Evolutionary conservation across 2,329 filamentous ascomycete genomes (phyloP), one percentile per base, ranked within the genome.

Genomic region (Neoscytalidium dimidiatum): DNA sequence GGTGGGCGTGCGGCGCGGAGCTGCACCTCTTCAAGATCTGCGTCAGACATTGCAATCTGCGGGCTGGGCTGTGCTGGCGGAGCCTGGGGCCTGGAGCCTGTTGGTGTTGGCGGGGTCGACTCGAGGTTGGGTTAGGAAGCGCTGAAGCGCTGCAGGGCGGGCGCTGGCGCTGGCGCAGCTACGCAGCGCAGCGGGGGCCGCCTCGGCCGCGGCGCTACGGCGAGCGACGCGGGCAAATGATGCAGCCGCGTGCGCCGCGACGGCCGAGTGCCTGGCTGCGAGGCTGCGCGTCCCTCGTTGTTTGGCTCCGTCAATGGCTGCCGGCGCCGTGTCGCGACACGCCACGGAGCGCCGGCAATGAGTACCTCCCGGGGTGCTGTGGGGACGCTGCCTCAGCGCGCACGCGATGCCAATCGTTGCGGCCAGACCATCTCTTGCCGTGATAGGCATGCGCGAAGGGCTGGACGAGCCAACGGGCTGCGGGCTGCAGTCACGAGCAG

Each of bases 21-120:
- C 72, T 31, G 67, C 70, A 86, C 85, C 78, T 88, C 86, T 75
- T 90, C 88, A 65, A 90, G 80, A 74, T 90, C 88, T 71, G 85
- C 82, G 81, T 90, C 88, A 31, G 85, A 84, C 88, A 90, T 90
- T 61, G 52, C 41, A 60, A 60, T 46, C 38, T 33, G 56, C 56
- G 56, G 28, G 56, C 52, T 26, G 31, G 19, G 52, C 56, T 29
- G 38, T 52, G 49, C 49, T 7, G 46, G 62, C 17, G 35, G 65
- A 48, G 56, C 44, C 57, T 43, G 51, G 38, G 1, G 38, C 8
- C n/a, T 41, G 38, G 38, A 17, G n/a, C n/a, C n/a, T n/a, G 51
- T 35, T 61, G 64, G 62, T 58, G 49, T 46, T 64, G 33, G 62
- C 48, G 49, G 62, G 51, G 62, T n/a, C n/a, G n/a, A n/a, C 38